Evolutionary conservation across 2,329 filamentous ascomycete species (phyloP), one percentile per base, ranked within the genome.

Genomic region (Dactylellina parvicollis): DNA sequence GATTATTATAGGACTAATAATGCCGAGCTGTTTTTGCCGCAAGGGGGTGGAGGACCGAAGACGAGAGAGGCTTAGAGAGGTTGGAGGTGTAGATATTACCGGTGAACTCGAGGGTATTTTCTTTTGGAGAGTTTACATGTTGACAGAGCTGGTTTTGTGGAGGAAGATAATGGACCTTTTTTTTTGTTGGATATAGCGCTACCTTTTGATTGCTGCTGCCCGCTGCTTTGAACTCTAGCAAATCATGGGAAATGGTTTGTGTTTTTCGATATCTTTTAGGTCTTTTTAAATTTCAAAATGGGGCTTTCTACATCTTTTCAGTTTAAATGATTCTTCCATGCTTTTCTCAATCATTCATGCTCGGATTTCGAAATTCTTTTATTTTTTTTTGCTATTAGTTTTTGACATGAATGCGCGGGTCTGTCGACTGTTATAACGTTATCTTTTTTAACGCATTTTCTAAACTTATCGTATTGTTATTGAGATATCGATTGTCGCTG

Each of bases 1-100:
- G 76, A 77, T 46, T 77, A 77, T 61, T 77, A 77, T 38, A 74
- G 75, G 38, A 75, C 72, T 24, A 77, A 74, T 32, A 54, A 54
- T 38, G 49, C 30, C 10, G 76, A 77, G 22, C 56, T 77, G 64
- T 77, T 77, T 38, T 65, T 77, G 40, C 76, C 76, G 18, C 71
- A 76, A 18, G 76, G 76, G 46, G 75, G 65, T 24, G 65, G 76
- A 30, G 50, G 40, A 14, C 18, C 64, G 12, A 55, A 50, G 32
- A 47, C 66, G 50, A 62, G 66, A 20, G 66, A 71, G 24, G 66
- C 66, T 47, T 70, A 44, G 18, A n/a, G 26, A 22, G 7, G 14
- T 57, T n/a, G 4, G 7, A 42, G 20, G 12, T 32, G 16, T 1
- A 12, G n/a, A 40, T 49, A 36, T 34, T 9, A 34, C 24, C 4